Percentiles rank a stretch among this genome's conserved stretches.
phyloP scores from a whole-genome alignment of 1,139 yeast genomes.

The Saccharomycopsis crataegensis region DNA sequence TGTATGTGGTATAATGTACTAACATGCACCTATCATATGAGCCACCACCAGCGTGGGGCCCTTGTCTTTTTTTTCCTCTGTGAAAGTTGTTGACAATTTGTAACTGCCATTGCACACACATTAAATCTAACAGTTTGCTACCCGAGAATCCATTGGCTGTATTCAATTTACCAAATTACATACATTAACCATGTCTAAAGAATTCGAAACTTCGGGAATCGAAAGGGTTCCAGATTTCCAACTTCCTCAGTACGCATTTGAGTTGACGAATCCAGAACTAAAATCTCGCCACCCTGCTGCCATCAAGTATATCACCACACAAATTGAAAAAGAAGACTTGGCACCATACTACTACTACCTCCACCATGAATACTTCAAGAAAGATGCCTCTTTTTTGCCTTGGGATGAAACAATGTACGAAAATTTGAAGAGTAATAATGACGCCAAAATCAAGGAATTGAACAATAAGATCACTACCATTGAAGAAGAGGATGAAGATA shows the following conservation, averaged over 20 bases:
- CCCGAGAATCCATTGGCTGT: too few species aligned
- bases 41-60: too few species aligned
- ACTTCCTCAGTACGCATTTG: constrained; percentile 71
- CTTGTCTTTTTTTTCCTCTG: too few species aligned
- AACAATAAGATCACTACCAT: constrained; percentile 27
- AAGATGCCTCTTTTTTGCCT: constrained; percentile 28
- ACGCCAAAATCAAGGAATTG: constrained; percentile 46
- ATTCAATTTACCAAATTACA: too few species aligned
- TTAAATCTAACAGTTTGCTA: too few species aligned
- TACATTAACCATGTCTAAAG: neutral
- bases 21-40: too few species aligned
- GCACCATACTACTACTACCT: constrained; percentile 83
- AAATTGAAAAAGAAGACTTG: constrained; percentile 54
- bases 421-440: constrained; percentile 45
- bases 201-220: neutral
- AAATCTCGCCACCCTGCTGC: constrained; percentile 37
- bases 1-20: too few species aligned
- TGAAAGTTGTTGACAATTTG: too few species aligned
- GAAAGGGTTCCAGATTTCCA: constrained; percentile 59
- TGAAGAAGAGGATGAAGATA: constrained; percentile 62
- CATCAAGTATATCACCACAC: constrained; percentile 39
- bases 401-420: constrained; percentile 58
- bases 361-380: constrained; percentile 40
- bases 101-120: too few species aligned
- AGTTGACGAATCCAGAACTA: constrained; percentile 39